Evolutionary conservation across 768 basidiomycete species (phyloP).

Genomic region (Podaxis sp.): DNA sequence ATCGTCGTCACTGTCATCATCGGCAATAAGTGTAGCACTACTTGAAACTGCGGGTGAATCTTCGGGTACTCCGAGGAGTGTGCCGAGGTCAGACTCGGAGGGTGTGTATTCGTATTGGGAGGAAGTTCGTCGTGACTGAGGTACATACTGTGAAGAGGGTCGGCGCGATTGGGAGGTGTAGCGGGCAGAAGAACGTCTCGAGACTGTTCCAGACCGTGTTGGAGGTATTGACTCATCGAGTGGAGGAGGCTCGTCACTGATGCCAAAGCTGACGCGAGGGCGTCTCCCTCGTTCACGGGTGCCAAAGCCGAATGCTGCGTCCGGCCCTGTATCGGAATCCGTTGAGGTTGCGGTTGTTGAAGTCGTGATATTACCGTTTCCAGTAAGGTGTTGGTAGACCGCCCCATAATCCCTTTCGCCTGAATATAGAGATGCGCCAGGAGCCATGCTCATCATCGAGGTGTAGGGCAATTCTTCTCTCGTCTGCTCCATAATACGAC

Average conservation of each 20-base stretch:
- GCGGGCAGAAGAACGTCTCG: conserved; percentile 8
- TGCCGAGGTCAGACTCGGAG: conserved; percentile 10
- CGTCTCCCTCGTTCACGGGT: background rate
- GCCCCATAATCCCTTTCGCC: conserved; percentile 11
- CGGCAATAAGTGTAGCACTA: conserved; percentile 14
- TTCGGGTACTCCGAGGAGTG: conserved; percentile 10
- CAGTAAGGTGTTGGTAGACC: conserved; percentile 7
- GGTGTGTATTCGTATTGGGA: conserved; percentile 8
- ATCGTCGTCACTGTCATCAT: conserved; percentile 30
- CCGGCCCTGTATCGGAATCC: background rate
- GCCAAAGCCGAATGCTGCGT: background rate
- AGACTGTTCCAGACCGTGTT: background rate
- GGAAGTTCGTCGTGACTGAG: conserved; percentile 7
- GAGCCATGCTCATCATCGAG: conserved; percentile 13
- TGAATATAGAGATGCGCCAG: conserved; percentile 1
- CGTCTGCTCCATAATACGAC: conserved; percentile 46
- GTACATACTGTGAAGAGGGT: background rate
- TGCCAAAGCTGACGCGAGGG: conserved; percentile 13
- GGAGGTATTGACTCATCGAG: background rate
- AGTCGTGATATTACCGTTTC: background rate
- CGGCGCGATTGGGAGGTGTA: background rate
- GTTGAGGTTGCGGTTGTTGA: background rate
- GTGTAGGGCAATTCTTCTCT: conserved; percentile 38
- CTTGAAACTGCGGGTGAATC: conserved; percentile 12
- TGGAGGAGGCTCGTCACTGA: conserved; percentile 5